phyloP scores from a whole-genome alignment of 2,329 filamentous ascomycete genomes.

The Trichoderma oligosporum region DNA sequence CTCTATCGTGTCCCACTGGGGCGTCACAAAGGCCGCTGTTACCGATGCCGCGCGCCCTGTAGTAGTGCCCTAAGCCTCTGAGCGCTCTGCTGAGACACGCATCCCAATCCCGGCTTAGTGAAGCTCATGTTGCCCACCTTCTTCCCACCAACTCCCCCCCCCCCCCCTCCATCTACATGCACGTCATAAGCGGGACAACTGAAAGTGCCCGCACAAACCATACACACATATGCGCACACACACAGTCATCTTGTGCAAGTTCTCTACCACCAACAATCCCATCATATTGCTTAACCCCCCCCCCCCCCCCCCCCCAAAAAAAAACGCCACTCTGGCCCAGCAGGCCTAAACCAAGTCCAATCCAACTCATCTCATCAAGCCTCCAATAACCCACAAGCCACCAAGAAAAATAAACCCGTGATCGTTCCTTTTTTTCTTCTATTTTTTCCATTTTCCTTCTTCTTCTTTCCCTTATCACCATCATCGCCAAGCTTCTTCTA shows the following conservation, averaged over 20 bases:
- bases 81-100: constrained; percentile 11
- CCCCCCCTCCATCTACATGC: constrained; percentile 1
- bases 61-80: neutral
- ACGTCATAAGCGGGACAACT: constrained; percentile 14
- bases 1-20: constrained; percentile 5
- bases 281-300: neutral
- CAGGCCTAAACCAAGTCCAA: neutral
- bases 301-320: constrained; percentile 1
- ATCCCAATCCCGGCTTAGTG: neutral
- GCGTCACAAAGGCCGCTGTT: neutral
- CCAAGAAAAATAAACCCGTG: constrained; percentile 4
- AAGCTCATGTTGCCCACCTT: neutral
- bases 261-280: neutral
- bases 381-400: constrained; percentile 11
- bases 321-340: neutral
- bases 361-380: neutral
- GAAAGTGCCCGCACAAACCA: constrained; percentile 10
- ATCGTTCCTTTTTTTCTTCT: constrained; percentile 10
- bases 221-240: constrained; percentile 14
- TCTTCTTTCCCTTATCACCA: neutral
- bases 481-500: neutral
- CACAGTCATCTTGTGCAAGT: neutral
- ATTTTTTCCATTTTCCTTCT: neutral
- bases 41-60: constrained; percentile 11
- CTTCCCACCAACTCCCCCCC: no score